Evolutionary conservation across 1,139 yeast genomes (phyloP).

Genomic region (Yamadazyma membranifaciens): DNA sequence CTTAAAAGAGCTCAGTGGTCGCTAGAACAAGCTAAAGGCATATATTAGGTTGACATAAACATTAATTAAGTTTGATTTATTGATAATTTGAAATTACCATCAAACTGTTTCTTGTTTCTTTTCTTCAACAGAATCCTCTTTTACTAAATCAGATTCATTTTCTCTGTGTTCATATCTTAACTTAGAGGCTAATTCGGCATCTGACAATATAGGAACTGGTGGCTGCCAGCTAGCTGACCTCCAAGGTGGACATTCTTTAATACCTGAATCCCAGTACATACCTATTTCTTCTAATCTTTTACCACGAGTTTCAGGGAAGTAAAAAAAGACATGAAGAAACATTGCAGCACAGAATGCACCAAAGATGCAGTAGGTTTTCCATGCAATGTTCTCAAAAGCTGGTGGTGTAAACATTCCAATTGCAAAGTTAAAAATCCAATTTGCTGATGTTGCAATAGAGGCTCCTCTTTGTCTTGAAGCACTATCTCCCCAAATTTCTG

Average conservation of each 20-base stretch:
- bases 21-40: too few species aligned
- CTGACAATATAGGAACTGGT: conserved; percentile 41
- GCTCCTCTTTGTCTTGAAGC: conserved; percentile 55
- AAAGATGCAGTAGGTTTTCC: conserved; percentile 44
- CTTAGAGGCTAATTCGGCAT: conserved; percentile 39
- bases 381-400: conserved; percentile 27
- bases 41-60: too few species aligned
- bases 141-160: conserved; percentile 21
- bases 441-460: conserved; percentile 45
- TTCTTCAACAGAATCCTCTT: conserved; percentile 15
- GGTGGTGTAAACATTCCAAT: conserved; percentile 45
- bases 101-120: conserved; percentile 4
- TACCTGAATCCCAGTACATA: conserved; percentile 49
- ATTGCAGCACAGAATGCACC: conserved; percentile 47
- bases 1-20: too few species aligned
- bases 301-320: conserved; percentile 59
- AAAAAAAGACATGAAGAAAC: conserved; percentile 61
- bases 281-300: conserved; percentile 58
- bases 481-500: conserved; percentile 48
- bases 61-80: too few species aligned
- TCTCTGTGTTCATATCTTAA: conserved; percentile 34
- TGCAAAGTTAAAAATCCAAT: conserved; percentile 48
- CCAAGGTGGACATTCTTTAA: conserved; percentile 47
- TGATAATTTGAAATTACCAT: too few species aligned
- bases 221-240: conserved; percentile 8